Evolutionary conservation across 805 yeast species (phyloP).

Genomic region (Huiozyma naganishii): DNA sequence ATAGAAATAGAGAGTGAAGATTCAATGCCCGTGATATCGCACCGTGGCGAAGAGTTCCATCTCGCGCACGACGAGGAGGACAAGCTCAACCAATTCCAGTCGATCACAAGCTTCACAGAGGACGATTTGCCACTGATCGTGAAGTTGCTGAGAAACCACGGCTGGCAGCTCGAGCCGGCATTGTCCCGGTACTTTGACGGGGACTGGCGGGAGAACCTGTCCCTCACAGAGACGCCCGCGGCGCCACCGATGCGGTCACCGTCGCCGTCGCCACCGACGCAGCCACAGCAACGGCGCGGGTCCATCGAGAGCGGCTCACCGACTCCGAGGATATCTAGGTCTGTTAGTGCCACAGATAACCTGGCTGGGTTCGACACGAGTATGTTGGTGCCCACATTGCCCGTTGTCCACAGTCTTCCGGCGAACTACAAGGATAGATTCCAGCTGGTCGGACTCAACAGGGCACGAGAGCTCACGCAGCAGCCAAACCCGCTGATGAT

Average conservation of each 20-base stretch:
- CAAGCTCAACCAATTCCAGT: conserved; percentile 38
- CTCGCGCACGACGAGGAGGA: conserved; percentile 34
- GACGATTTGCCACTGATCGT: conserved; percentile 38
- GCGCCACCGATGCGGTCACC: neutral
- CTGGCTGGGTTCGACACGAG: neutral
- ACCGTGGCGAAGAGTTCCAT: conserved; percentile 18
- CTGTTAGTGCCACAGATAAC: neutral
- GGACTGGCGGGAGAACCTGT: conserved; percentile 27
- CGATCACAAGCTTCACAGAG: conserved; percentile 39
- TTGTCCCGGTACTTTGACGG: conserved; percentile 53
- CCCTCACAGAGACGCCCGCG: conserved; percentile 3
- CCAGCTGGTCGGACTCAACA: conserved; percentile 17
- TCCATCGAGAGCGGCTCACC: neutral
- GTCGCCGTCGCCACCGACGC: neutral
- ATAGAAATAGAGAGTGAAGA: neutral
- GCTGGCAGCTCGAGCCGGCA: conserved; percentile 54
- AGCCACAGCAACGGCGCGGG: neutral
- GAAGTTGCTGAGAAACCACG: conserved; percentile 37
- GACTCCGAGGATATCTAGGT: neutral
- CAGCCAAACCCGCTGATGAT: conserved; percentile 28
- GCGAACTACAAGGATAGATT: conserved; percentile 18
- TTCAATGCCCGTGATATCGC: conserved; percentile 20
- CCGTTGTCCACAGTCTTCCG: conserved; percentile 27
- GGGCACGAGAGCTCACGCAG: conserved; percentile 4
- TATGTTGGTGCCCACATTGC: conserved; percentile 12